A percentile compares a stretch with the other conserved stretches of the same genome.
Evolutionary conservation across 2,329 filamentous ascomycete genomes (phyloP).

Genomic region (Monilinia polystroma): DNA sequence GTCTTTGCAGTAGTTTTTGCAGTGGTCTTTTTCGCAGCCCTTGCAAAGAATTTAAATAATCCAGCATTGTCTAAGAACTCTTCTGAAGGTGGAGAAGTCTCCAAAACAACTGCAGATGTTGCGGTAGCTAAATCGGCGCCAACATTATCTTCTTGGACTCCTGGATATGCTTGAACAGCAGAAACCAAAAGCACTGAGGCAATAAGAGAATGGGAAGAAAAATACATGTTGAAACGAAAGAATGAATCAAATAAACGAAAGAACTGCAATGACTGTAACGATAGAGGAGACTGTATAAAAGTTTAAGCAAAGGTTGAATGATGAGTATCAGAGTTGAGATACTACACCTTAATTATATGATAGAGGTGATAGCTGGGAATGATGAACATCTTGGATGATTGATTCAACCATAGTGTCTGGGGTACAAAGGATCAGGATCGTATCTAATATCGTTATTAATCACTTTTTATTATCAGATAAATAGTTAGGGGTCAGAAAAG

Average conservation of each 20-base stretch:
- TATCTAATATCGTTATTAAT: conserved; percentile 7
- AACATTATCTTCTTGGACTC: neutral
- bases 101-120: neutral
- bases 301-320: neutral
- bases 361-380: neutral
- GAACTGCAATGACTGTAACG: conserved; percentile 8
- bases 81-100: neutral
- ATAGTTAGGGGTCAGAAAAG: neutral
- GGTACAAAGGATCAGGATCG: conserved; percentile 13
- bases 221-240: conserved; percentile 11
- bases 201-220: conserved; percentile 13
- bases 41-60: conserved; percentile 18
- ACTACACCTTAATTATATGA: conserved; percentile 9
- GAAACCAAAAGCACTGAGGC: conserved; percentile 11
- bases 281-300: neutral
- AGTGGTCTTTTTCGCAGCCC: conserved; percentile 8
- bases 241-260: neutral
- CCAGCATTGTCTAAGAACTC: neutral
- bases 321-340: neutral
- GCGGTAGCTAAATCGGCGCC: neutral
- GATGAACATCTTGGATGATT: neutral
- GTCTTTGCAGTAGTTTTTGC: neutral
- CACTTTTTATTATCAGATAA: neutral
- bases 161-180: conserved; percentile 11
- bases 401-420: neutral